Base-by-base conservation (phyloP, 495 filamentous ascomycete species). In the Annulohypoxylon nitens region DNA sequence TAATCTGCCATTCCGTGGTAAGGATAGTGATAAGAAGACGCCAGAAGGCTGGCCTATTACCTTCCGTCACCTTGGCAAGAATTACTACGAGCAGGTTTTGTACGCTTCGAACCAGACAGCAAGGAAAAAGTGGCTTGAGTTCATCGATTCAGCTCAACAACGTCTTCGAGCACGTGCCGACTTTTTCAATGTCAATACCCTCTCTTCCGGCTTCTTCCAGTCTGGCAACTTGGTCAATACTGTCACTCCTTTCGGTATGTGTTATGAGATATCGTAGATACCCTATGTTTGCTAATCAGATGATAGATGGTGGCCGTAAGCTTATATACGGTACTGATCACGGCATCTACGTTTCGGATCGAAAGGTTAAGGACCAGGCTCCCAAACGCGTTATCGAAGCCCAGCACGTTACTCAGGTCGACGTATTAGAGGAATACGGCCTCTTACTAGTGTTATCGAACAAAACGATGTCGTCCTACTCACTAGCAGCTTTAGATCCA, bases 1-100 rank as follows among this genome's bases (percentile, higher is more conserved):
- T 0, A 93, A 93, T 79, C 82, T 99, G 61, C 93, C 93, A 26
- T 87, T 92, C 61, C 89, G 90, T 60, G 86, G 75, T 37, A 76
- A 79, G 18, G 75, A 76, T 43, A 76, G 76, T 39, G 80, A 88
- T 23, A 79, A 82, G 48, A 83, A 84, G 67, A 84, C 84, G 74
- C 84, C 93, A 76, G 93, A 97, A 73, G 94, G 93, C 41, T 94
- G 92, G 81, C 97, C 97, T 1, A 96, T 99, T 75, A 98, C 95
- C n/a, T 98, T 99, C 86, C 89, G 91, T 61, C 97, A 98, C 85
- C 88, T 99, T 26, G 97, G 97, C n/a, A 97, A 95, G 78, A 94
- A 93, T 62, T 95, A 95, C 41, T 98, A 97, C 79, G 97, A 97
- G 76, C 86, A 92, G 70, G 95, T 95, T n/a, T 85, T 99, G 1